Conservation (phyloP, 139 green algal genomes). For the Chlamydomonas schloesseri region DNA sequence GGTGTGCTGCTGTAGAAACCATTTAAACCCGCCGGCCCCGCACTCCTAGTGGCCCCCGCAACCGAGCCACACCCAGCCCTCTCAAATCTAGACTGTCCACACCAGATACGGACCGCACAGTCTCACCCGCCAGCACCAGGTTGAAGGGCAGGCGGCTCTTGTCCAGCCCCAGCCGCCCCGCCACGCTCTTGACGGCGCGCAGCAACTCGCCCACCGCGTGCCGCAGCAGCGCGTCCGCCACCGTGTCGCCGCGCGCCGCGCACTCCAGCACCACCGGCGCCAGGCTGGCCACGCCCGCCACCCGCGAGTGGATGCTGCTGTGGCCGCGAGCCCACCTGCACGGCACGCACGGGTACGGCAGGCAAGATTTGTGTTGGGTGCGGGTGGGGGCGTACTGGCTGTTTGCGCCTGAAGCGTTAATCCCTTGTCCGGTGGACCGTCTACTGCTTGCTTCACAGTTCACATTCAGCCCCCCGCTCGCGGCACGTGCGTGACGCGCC, state of each 20-base stretch:
- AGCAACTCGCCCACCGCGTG: constrained; percentile 38
- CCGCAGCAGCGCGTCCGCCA: constrained; percentile 30
- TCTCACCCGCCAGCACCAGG: constrained; percentile 30
- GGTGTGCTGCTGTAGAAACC: too few species aligned
- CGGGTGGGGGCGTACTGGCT: background rate
- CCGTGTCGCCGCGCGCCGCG: constrained; percentile 26
- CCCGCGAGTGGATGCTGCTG: background rate
- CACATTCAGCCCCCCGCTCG: too few species aligned
- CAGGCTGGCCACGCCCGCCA: constrained; percentile 14
- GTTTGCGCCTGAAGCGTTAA: background rate
- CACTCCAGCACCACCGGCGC: constrained; percentile 35
- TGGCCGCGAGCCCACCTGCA: constrained; percentile 29
- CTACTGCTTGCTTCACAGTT: too few species aligned
- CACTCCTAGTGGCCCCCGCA: too few species aligned
- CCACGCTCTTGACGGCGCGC: constrained; percentile 32
- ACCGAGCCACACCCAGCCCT: too few species aligned
- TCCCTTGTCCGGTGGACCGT: too few species aligned
- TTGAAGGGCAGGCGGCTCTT: constrained; percentile 15
- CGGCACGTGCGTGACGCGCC: too few species aligned
- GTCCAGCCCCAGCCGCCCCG: constrained; percentile 27
- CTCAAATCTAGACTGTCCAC: too few species aligned
- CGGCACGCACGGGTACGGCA: too few species aligned
- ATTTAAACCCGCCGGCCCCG: too few species aligned
- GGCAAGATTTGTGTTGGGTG: background rate
- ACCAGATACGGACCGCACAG: too few species aligned